phyloP scores from a whole-genome alignment of 805 yeast species.

The Ogataea kodamae region DNA sequence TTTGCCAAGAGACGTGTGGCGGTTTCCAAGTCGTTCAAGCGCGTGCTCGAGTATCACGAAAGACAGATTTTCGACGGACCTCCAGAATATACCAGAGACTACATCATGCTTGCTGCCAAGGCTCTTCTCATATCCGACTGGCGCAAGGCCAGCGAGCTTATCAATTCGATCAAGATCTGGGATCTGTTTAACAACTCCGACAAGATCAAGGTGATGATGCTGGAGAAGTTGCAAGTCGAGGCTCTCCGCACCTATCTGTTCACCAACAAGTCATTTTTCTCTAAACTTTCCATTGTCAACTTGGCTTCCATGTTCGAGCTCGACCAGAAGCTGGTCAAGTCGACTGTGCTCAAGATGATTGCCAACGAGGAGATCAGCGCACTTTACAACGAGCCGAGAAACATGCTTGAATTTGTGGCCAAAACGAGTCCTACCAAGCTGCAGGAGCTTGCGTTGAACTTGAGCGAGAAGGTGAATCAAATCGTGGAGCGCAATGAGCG shows the following conservation, averaged over 20 bases:
- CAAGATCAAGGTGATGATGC: conserved; percentile 65
- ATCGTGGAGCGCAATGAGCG: conserved; percentile 83
- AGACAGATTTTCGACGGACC: conserved; percentile 96
- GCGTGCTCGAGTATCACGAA: conserved; percentile 87
- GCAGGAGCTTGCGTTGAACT: conserved; percentile 80
- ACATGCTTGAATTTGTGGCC: conserved; percentile 62
- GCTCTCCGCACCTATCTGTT: conserved; percentile 91
- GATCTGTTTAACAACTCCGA: conserved; percentile 68
- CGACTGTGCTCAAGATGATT: conserved; percentile 71
- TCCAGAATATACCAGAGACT: conserved; percentile 94
- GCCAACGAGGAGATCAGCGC: conserved; percentile 76
- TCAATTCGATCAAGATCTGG: conserved; percentile 83
- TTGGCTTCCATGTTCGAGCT: conserved; percentile 68
- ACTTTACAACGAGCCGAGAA: conserved; percentile 61
- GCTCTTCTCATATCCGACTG: conserved; percentile 88
- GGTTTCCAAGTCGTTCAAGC: conserved; percentile 78
- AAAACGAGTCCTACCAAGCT: conserved; percentile 70
- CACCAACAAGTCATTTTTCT: conserved; percentile 73
- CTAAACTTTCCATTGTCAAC: conserved; percentile 65
- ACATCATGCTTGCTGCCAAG: conserved; percentile 87
- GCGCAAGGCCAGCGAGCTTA: conserved; percentile 68
- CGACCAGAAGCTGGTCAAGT: conserved; percentile 49
- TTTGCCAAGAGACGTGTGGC: conserved; percentile 53
- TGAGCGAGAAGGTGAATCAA: conserved; percentile 77
- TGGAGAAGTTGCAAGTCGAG: conserved; percentile 77